Evolutionary conservation across 2,329 filamentous ascomycete genomes (phyloP).

Genomic region (Verticillium tricorpus): DNA sequence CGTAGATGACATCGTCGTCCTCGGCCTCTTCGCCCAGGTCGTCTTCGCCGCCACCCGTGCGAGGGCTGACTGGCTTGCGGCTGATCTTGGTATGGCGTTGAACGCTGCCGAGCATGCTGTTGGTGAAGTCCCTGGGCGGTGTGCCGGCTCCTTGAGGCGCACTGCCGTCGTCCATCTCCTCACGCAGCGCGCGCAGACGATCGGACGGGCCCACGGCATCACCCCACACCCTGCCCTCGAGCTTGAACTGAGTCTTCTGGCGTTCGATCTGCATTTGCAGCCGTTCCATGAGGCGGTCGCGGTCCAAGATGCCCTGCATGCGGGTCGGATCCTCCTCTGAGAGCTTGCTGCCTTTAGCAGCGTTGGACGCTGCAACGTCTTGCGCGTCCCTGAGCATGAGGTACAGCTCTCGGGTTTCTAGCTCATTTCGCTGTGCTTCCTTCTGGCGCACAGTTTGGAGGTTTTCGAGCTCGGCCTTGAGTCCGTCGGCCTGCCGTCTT

Average conservation of each 20-base stretch:
- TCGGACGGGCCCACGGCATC: conserved; percentile 82
- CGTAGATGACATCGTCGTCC: conserved; percentile 61
- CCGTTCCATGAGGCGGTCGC: conserved; percentile 86
- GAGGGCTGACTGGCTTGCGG: conserved; percentile 46
- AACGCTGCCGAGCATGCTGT: conserved; percentile 70
- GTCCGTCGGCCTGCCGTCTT: conserved; percentile 74
- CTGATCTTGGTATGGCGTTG: conserved; percentile 54
- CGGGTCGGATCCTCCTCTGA: conserved; percentile 64
- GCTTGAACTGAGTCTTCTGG: conserved; percentile 95
- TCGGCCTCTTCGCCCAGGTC: conserved; percentile 44
- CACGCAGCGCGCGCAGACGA: conserved; percentile 82
- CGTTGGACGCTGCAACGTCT: conserved; percentile 87
- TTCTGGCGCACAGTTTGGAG: conserved; percentile 81
- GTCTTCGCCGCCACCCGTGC: conserved; percentile 28
- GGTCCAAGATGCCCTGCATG: conserved; percentile 90
- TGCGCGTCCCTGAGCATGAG: conserved; percentile 97
- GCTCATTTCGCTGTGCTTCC: conserved; percentile 88
- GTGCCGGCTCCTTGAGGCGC: conserved; percentile 44
- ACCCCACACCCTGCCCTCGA: conserved; percentile 89
- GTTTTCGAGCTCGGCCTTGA: conserved; percentile 86
- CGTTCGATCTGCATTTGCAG: conserved; percentile 93
- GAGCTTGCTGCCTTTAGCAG: conserved; percentile 53
- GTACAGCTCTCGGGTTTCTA: conserved; percentile 94
- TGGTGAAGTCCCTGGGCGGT: conserved; percentile 60
- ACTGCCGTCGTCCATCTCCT: conserved; percentile 78